Evolutionary conservation across 495 filamentous ascomycete genomes (phyloP).

Genomic region (Annulohypoxylon maeteangense): DNA sequence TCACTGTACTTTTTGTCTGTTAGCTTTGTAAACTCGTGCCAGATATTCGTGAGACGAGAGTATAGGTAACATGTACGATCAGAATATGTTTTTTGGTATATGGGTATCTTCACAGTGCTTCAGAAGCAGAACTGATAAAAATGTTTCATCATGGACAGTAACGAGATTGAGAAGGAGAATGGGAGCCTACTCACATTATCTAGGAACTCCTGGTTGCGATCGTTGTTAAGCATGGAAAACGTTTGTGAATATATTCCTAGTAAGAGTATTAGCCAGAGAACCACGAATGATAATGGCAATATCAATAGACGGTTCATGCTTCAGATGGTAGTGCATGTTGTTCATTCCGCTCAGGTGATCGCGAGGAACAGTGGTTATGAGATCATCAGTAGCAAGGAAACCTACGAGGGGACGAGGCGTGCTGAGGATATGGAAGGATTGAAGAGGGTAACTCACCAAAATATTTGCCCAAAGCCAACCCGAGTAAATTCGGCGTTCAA

Average conservation of each 20-base stretch:
- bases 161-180: neutral
- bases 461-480: neutral
- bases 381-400: slow-evolving; percentile 47
- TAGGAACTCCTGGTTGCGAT: slow-evolving; percentile 8
- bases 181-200: slow-evolving; percentile 32
- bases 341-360: slow-evolving; percentile 90
- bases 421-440: neutral
- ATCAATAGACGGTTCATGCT: slow-evolving; percentile 42
- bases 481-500: neutral
- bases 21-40: slow-evolving; percentile 29
- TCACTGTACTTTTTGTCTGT: slow-evolving; percentile 21
- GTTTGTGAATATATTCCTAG: slow-evolving; percentile 5
- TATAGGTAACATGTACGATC: slow-evolving; percentile 40
- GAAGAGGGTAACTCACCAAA: slow-evolving; percentile 20
- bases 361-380: slow-evolving; percentile 62
- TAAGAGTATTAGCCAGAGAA: slow-evolving; percentile 35
- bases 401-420: slow-evolving; percentile 1
- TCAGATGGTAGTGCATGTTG: slow-evolving; percentile 99
- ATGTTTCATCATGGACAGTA: slow-evolving; percentile 77
- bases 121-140: slow-evolving; percentile 96
- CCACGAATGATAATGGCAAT: slow-evolving; percentile 28
- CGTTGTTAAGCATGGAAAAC: slow-evolving; percentile 1
- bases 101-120: slow-evolving; percentile 81
- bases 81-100: slow-evolving; percentile 78
- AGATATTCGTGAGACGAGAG: slow-evolving; percentile 29